These are phyloP conservation scores for Metschnikowia similis DNA, from an alignment of 805 yeast species.

Conservation along the genomic window DNA sequence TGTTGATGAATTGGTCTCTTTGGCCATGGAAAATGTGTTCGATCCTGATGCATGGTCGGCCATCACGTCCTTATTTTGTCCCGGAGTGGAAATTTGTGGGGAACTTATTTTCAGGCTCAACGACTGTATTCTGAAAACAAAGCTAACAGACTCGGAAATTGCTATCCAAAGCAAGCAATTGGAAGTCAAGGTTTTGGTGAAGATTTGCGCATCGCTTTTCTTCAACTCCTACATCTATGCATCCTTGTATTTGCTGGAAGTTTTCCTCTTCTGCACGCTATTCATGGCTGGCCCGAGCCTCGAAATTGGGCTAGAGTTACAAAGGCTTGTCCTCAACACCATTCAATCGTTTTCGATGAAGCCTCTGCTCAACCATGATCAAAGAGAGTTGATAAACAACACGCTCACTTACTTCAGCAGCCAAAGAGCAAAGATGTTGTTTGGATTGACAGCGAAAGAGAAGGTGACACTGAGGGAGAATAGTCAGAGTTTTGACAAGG, in stretches of 20 bases:
- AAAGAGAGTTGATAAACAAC: slow-evolving; percentile 40
- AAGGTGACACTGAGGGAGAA: slow-evolving; percentile 33
- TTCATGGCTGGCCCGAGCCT: slow-evolving; percentile 49
- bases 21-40: slow-evolving; percentile 73
- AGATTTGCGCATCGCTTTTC: slow-evolving; percentile 58
- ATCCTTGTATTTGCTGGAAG: slow-evolving; percentile 65
- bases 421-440: slow-evolving; percentile 64
- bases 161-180: slow-evolving; percentile 52
- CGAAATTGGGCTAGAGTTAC: slow-evolving; percentile 57
- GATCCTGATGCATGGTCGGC: slow-evolving; percentile 67
- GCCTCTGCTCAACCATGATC: slow-evolving; percentile 41
- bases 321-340: slow-evolving; percentile 59
- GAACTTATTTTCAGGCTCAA: slow-evolving; percentile 56
- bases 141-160: slow-evolving; percentile 36
- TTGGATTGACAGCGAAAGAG: slow-evolving; percentile 57
- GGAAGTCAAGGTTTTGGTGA: slow-evolving; percentile 65
- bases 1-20: slow-evolving; percentile 69
- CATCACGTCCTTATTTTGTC: slow-evolving; percentile 60
- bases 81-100: slow-evolving; percentile 71
- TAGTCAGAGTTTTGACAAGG: slow-evolving; percentile 35
- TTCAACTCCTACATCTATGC: slow-evolving; percentile 65
- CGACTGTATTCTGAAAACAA: slow-evolving; percentile 49
- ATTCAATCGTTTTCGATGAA: slow-evolving; percentile 65
- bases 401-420: slow-evolving; percentile 48
- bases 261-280: slow-evolving; percentile 61